Evolutionary conservation across 306 rosid species (phyloP), one percentile per base, ranked within the genome.

Genomic region (Pachyrhizus erosus): DNA sequence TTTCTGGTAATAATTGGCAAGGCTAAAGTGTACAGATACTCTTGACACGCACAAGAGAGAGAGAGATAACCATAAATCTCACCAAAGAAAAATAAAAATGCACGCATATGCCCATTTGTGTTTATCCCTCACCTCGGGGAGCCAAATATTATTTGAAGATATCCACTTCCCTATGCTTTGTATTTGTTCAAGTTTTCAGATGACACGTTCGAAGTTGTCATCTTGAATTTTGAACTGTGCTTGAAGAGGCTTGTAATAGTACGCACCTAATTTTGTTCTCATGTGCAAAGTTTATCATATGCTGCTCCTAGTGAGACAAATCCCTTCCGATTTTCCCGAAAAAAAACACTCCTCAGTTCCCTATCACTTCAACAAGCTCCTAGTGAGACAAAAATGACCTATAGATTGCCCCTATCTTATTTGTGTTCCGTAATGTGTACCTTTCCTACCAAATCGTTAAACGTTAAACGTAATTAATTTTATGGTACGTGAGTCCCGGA

Each of bases 1-100:
- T 89, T 74, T 78, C 87, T 66, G 88, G 86, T 20, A 86, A 91
- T 76, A 85, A 79, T 83, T 61, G 81, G 58, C 87, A 80, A 8
- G 72, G 89, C 74, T 67, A 20, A 66, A 45, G 14, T 81, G 80
- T 65, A 71, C 58, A 85, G 58, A 77, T 40, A 24, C 18, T 27
- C 34, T 69, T 66, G 48, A 31, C 34, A 43, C 10, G 39, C 40
- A 29, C 67, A 39, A 37, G 20, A 24, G 33, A 13, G 17, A 29
- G 6, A 18, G 10, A 55, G 64, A 26, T n/a, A n/a, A n/a, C n/a
- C n/a, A 65, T 31, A 17, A 46, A 48, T 46, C 18, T 64, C 73
- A 12, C 34, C 21, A 4, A 62, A 29, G 5, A 57, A 20, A 58
- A 73, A 27, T n/a, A 31, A 7, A 60, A 76, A 64, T 37, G 46